A percentile compares a stretch with the other conserved stretches of the same genome.
Conservation (phyloP, 140 eudicot species). For the Oenanthe javanica region DNA sequence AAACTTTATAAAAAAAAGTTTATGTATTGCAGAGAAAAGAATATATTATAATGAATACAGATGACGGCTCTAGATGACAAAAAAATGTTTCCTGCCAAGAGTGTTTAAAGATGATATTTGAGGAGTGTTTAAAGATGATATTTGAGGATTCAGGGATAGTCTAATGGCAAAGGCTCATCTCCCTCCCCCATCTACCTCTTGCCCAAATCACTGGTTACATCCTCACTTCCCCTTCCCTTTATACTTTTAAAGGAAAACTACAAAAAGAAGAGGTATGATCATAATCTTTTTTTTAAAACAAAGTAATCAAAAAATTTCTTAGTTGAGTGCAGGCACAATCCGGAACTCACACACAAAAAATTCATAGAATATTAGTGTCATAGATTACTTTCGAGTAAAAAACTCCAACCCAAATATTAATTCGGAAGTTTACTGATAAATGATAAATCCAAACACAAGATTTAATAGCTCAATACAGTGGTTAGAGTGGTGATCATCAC, state of each 20-base stretch:
- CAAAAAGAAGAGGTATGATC: neutral
- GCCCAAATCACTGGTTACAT: neutral
- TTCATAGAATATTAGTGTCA: neutral
- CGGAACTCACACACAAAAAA: neutral
- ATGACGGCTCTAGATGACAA: neutral
- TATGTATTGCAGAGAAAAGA: neutral
- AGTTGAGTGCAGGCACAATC: neutral
- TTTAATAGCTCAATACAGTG: neutral
- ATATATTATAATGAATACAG: neutral
- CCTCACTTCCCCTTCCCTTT: neutral
- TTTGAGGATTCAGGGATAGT: neutral
- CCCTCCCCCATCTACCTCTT: neutral
- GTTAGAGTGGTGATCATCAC: neutral
- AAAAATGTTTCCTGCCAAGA: neutral
- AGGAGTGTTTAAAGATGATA: neutral
- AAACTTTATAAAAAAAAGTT: neutral
- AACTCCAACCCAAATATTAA: neutral
- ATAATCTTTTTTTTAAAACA: neutral
- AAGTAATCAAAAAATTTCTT: neutral
- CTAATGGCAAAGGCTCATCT: neutral
- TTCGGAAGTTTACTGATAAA: neutral
- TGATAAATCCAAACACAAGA: neutral
- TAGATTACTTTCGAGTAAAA: neutral
- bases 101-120: neutral
- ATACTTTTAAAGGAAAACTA: neutral